Percentiles rank a stretch among this genome's conserved stretches.
Conservation (phyloP, 371 early-diverging fungal genomes). For the Apophysomyces elegans region DNA sequence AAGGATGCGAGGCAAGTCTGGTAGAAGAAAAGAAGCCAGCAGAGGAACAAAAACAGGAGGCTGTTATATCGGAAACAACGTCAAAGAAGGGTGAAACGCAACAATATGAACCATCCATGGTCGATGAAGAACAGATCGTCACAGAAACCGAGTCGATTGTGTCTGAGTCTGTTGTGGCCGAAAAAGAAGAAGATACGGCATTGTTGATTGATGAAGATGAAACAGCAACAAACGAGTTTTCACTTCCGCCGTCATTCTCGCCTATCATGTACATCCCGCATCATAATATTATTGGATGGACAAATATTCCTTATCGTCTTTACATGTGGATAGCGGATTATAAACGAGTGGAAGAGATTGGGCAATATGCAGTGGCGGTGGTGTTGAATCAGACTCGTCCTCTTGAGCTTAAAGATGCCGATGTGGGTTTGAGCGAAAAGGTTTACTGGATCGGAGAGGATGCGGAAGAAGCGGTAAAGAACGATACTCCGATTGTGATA, state of each 20-base stretch:
- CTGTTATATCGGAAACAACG: background rate
- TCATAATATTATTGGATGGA: conserved; percentile 70
- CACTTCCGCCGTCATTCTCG: conserved; percentile 54
- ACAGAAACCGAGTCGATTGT: background rate
- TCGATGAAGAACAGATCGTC: background rate
- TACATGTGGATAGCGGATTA: conserved; percentile 65
- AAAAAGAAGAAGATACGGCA: background rate
- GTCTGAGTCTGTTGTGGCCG: background rate
- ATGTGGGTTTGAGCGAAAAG: conserved; percentile 61
- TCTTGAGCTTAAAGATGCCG: conserved; percentile 51
- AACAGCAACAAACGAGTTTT: conserved; percentile 34
- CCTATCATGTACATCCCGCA: conserved; percentile 71
- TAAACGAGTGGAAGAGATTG: conserved; percentile 61
- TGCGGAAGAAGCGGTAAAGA: conserved; percentile 33
- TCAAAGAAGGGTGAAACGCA: background rate
- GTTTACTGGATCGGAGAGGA: conserved; percentile 55
- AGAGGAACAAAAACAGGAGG: conserved; percentile 6
- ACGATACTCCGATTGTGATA: conserved; percentile 42
- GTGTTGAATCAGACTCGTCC: conserved; percentile 61
- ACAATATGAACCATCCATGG: background rate
- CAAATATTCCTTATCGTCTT: conserved; percentile 63
- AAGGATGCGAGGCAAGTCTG: conserved; percentile 62
- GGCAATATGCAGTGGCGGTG: conserved; percentile 57
- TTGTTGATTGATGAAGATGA: conserved; percentile 22
- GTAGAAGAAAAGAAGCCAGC: conserved; percentile 6